A percentile compares a stretch with the other conserved stretches of the same genome.
Evolutionary conservation across 257 asterid genomes (phyloP).

Genomic region (Lavandula angustifolia): DNA sequence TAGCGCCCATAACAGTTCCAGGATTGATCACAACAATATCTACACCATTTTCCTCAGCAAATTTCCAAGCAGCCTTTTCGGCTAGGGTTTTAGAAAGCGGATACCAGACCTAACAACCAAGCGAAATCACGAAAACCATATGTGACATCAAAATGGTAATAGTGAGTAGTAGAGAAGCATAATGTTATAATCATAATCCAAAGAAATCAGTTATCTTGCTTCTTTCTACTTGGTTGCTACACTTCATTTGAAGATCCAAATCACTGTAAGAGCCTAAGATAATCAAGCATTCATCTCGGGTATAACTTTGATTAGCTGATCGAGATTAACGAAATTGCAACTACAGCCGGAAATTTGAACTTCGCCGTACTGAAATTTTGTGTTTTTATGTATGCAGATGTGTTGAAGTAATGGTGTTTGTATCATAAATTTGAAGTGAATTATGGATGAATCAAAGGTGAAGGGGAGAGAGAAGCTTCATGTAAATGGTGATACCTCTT

Average conservation of each 20-base stretch:
- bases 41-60: slow-evolving; percentile 70
- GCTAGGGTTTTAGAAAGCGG: slow-evolving; percentile 80
- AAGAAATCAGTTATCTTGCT: background rate
- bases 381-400: background rate
- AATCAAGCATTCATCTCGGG: background rate
- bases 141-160: background rate
- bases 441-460: background rate
- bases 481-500: slow-evolving; percentile 52
- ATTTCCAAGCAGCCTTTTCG: slow-evolving; percentile 95
- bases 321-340: background rate
- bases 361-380: background rate
- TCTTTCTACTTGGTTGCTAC: background rate
- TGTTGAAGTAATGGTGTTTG: background rate
- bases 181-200: background rate
- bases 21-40: slow-evolving; percentile 89
- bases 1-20: slow-evolving; percentile 83
- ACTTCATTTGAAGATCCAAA: slow-evolving; percentile 1
- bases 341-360: background rate
- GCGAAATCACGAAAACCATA: slow-evolving; percentile 13
- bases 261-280: background rate
- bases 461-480: background rate
- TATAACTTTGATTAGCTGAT: background rate
- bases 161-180: background rate
- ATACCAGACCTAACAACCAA: slow-evolving; percentile 72
- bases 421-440: too few species aligned